Evolutionary conservation across 805 yeast species (phyloP), one percentile per base, ranked within the genome.

Genomic region (Priceomyces melissophilus): DNA sequence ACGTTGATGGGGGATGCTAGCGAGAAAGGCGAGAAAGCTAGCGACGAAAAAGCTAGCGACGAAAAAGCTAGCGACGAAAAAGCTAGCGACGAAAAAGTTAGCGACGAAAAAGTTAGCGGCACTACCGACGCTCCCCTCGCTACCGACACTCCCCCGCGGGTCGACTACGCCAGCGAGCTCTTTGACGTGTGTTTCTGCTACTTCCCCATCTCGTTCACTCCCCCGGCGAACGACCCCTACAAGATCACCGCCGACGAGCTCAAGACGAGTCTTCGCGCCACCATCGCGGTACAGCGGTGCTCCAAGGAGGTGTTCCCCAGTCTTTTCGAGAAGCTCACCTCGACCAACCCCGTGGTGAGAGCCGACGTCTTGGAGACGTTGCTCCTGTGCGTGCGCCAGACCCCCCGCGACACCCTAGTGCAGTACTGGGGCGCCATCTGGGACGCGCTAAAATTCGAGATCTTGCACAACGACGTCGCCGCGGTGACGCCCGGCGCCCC

Each of bases 171-270:
- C 10, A 13, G 25, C 48, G 87, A 86, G 8, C 59, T 93, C 44
- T 95, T 90, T 57, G 99, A 93, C 57, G 79, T 85, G 28, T 71
- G 87, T 31, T 95, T 91, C 58, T 93, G 99, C 61, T 93, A 93
- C 65, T 93, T 91, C 67, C 99, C 99, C 10, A 90, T 93, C 32
- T 85, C 96, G 1, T 93, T 95, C 65, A 82, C 81, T 43, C 96
- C 98, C 1, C 96, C 98, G 3, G 78, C 81, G 36, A 87, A 87
- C 58, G 96, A 91, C 52, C 90, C 93, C 0, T 88, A 89, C 58
- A 79, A 82, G 46, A 85, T 88, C 48, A 79, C 96, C 0, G 78
- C 88, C 1, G 76, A 73, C 1, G 85, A 88, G 40, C 69, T 95
- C 49, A 87, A 87, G 55, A 33, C 53, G 9, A 72, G 77, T 5